phyloP scores from a whole-genome alignment of 768 basidiomycete genomes.

The Nidularia pulvinata region DNA sequence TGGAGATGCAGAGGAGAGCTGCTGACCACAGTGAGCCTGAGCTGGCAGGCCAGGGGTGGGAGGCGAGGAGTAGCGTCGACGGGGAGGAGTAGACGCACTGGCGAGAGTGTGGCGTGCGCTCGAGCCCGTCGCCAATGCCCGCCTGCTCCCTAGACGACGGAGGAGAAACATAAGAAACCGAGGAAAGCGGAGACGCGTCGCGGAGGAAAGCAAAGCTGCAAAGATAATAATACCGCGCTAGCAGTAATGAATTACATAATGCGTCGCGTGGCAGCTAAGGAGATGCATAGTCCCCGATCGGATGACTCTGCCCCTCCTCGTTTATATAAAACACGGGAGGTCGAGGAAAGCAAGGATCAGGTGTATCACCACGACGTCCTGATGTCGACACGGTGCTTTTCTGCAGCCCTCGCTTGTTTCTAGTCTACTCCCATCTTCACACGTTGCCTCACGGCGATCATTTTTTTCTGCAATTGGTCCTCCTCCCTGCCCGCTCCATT shows the following conservation, averaged over 20 bases:
- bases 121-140: too few species aligned
- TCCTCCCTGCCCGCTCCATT: constrained; percentile 14
- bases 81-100: constrained; percentile 5
- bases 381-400: constrained; percentile 17
- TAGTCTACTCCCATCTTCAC: constrained; percentile 17
- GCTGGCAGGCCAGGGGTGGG: constrained; percentile 4
- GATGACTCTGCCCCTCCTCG: not conserved
- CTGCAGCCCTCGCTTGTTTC: constrained; percentile 12
- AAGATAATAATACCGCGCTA: too few species aligned
- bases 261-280: constrained; percentile 6
- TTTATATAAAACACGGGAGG: constrained; percentile 11
- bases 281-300: not conserved
- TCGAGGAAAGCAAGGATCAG: too few species aligned
- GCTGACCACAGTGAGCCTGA: constrained; percentile 33
- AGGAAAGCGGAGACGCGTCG: too few species aligned
- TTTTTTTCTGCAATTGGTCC: constrained; percentile 20
- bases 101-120: not conserved
- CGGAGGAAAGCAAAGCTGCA: too few species aligned
- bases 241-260: too few species aligned
- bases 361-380: constrained; percentile 6
- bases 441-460: constrained; percentile 37
- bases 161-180: too few species aligned
- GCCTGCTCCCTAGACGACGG: too few species aligned
- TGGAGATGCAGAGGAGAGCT: constrained; percentile 10
- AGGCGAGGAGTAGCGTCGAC: constrained; percentile 5